These are phyloP conservation scores for Bombardia bombarda DNA, from an alignment of 495 filamentous ascomycete genomes.

Conservation along the genomic window DNA sequence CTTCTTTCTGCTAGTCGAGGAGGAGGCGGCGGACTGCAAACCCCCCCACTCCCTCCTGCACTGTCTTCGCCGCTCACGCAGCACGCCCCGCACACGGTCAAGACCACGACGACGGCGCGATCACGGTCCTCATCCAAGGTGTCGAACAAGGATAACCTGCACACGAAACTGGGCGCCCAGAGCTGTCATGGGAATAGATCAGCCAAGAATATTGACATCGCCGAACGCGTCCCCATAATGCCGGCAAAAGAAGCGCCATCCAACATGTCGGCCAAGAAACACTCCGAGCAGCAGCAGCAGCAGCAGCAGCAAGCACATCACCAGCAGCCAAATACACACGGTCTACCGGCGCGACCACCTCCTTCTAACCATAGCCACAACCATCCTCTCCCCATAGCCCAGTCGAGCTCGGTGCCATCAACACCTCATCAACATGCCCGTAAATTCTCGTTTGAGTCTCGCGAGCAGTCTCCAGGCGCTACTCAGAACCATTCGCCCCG, in stretches of 20 bases:
- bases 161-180: slow-evolving; percentile 31
- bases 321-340: slow-evolving; percentile 21
- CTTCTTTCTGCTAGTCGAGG: slow-evolving; percentile 43
- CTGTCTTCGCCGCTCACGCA: slow-evolving; percentile 32
- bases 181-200: slow-evolving; percentile 55
- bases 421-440: slow-evolving; percentile 86
- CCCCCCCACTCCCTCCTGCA: slow-evolving; percentile 36
- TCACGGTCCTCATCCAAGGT: slow-evolving; percentile 45
- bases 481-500: slow-evolving; percentile 74
- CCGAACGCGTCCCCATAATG: slow-evolving; percentile 49
- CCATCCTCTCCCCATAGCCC: slow-evolving; percentile 36
- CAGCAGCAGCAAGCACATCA: no score
- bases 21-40: slow-evolving; percentile 34
- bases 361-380: slow-evolving; percentile 20
- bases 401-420: slow-evolving; percentile 88
- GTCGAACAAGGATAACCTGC: slow-evolving; percentile 39
- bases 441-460: slow-evolving; percentile 72
- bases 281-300: no score
- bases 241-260: slow-evolving; percentile 34
- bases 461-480: slow-evolving; percentile 77
- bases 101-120: slow-evolving; percentile 36
- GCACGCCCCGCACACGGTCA: slow-evolving; percentile 36
- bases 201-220: slow-evolving; percentile 37
- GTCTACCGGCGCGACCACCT: slow-evolving; percentile 24
- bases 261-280: slow-evolving; percentile 44